Evolutionary conservation across 257 asterid species (phyloP).

Genomic region (Osmanthus fragrans): DNA sequence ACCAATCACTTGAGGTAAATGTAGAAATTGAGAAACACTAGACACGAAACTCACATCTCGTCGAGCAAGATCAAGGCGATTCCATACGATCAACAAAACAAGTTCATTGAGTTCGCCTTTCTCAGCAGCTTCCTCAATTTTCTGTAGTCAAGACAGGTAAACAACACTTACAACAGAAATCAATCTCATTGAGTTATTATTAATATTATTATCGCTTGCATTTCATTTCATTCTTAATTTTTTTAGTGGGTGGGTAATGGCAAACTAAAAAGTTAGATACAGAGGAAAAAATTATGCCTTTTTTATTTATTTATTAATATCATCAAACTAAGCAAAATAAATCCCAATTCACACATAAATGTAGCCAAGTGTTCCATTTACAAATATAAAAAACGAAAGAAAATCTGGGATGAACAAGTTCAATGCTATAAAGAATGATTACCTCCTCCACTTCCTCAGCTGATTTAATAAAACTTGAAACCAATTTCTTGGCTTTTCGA

Average conservation of each 20-base stretch:
- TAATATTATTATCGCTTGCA: background rate
- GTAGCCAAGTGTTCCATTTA: too few relatives aligned
- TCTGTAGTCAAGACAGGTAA: conserved; percentile 49
- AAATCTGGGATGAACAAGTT: background rate
- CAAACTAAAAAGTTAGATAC: too few relatives aligned
- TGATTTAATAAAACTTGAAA: conserved; percentile 78
- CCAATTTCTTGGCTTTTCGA: conserved; percentile 74
- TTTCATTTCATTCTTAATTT: background rate
- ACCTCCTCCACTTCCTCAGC: conserved; percentile 99
- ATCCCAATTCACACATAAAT: too few relatives aligned
- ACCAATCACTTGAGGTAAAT: too few relatives aligned
- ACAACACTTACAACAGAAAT: conserved; percentile 1
- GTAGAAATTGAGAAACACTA: too few relatives aligned
- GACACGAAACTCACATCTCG: conserved; percentile 69
- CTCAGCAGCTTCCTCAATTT: conserved; percentile 95
- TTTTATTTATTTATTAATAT: too few relatives aligned
- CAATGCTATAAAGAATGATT: conserved; percentile 10
- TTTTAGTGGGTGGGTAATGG: background rate
- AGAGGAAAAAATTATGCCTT: too few relatives aligned
- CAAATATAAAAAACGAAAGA: too few relatives aligned
- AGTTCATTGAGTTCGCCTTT: conserved; percentile 86
- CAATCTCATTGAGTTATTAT: background rate
- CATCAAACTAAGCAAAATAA: too few relatives aligned
- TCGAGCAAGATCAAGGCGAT: conserved; percentile 93
- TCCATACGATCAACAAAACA: conserved; percentile 85